Evolutionary conservation across 1,139 yeast species (phyloP).

Genomic region (Kodamaea arcana): DNA sequence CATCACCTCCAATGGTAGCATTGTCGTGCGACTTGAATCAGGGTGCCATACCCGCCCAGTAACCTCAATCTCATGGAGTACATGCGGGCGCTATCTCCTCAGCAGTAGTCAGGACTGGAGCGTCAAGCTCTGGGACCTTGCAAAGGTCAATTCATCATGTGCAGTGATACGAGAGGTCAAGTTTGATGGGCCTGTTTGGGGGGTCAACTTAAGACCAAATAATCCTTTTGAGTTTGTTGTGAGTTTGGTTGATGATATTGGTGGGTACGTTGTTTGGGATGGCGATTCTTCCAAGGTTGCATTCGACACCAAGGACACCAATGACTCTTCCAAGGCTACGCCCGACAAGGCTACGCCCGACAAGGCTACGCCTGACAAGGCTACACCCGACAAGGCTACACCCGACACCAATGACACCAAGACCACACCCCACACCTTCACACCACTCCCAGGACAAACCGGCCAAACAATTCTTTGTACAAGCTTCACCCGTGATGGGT

Average conservation of each 20-base stretch:
- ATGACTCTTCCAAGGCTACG: constrained; percentile 5
- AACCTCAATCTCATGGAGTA: constrained; percentile 76
- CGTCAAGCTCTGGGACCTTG: constrained; percentile 77
- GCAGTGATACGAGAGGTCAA: constrained; percentile 41
- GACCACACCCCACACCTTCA: not conserved
- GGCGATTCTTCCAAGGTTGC: too few species aligned
- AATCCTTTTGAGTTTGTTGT: constrained; percentile 43
- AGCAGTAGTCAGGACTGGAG: constrained; percentile 86
- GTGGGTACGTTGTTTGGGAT: constrained; percentile 46
- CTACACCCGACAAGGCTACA: not conserved
- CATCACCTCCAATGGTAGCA: constrained; percentile 52
- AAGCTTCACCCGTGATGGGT: constrained; percentile 44
- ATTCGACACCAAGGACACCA: not conserved
- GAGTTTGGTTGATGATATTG: constrained; percentile 48
- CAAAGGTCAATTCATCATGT: constrained; percentile 25
- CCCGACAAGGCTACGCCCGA: constrained; percentile 6
- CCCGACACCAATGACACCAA: not conserved
- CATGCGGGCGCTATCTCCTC: constrained; percentile 65
- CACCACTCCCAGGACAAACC: not conserved
- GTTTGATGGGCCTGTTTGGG: constrained; percentile 74
- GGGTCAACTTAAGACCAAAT: constrained; percentile 55
- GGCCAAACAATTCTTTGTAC: constrained; percentile 6
- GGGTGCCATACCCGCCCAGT: constrained; percentile 70
- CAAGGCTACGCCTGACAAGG: constrained; percentile 18
- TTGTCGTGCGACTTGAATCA: constrained; percentile 49